Conservation (phyloP, 2,329 filamentous ascomycete genomes). For the Scedosporium dehoogii region DNA sequence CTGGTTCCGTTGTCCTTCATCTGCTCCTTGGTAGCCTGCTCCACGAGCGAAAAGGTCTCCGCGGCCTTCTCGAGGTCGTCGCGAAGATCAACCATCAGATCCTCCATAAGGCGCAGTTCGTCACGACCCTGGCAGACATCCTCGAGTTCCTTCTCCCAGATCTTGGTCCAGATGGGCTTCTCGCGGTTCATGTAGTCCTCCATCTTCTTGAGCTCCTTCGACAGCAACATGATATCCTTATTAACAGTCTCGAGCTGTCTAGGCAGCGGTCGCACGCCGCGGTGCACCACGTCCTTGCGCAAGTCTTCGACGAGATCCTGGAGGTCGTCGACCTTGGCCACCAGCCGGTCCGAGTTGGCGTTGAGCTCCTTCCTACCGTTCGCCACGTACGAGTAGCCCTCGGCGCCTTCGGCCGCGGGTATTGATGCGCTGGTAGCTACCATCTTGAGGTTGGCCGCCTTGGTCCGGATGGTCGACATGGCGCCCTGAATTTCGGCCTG, state of each 20-base stretch:
- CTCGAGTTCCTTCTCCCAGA: conserved; percentile 97
- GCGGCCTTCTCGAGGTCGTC: conserved; percentile 92
- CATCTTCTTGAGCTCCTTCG: conserved; percentile 84
- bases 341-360: conserved; percentile 79
- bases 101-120: conserved; percentile 91
- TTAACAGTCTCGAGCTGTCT: conserved; percentile 81
- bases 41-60: conserved; percentile 88
- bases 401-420: conserved; percentile 64
- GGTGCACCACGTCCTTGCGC: conserved; percentile 89
- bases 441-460: conserved; percentile 72
- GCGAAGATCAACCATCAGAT: conserved; percentile 81
- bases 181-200: conserved; percentile 85
- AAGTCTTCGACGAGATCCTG: conserved; percentile 95
- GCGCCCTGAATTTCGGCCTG: conserved; percentile 79
- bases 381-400: conserved; percentile 78
- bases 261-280: conserved; percentile 83
- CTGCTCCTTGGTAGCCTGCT: conserved; percentile 97
- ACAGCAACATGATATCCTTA: conserved; percentile 75
- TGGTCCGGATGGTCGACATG: conserved; percentile 73
- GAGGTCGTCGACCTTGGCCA: conserved; percentile 89
- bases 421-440: conserved; percentile 60
- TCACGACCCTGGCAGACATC: conserved; percentile 93
- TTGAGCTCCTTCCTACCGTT: conserved; percentile 79
- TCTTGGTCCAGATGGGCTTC: conserved; percentile 97
- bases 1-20: conserved; percentile 61